Base-by-base conservation (phyloP, 805 yeast genomes). In the Suhomyces tanzawaensis region DNA sequence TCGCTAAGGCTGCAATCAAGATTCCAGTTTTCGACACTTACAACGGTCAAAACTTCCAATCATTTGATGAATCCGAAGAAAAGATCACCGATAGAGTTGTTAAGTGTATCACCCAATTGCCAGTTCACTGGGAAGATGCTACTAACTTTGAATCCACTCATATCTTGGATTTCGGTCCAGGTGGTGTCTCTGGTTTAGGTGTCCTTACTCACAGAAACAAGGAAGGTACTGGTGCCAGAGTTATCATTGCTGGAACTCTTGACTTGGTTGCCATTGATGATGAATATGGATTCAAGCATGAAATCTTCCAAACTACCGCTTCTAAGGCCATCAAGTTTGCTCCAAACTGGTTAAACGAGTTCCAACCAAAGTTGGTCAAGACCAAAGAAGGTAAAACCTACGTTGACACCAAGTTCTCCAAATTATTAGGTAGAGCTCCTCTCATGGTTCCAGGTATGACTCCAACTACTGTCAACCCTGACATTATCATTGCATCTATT, bases 391-490 rank as follows among this genome's bases (percentile, higher is more conserved):
- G 88, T 51, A 82, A 86, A 62, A 71, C 83, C 34, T 88, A 69
- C 57, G 96, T 93, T 42, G 95, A 90, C 64, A 93, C 99, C 52
- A 90, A 89, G 69, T 89, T 91, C 69, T 86, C 96, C 36, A 77
- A 90, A 62, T 76, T 93, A 53, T 69, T 93, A 47, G 95, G 97
- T 46, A 85, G 89, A 66, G 90, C 99, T 46, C 99, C 99, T 44
- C 71, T 93, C 51, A 83, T 95, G 83, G 93, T 93, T 51, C 96
- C 99, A 26, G 99, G 99, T 72, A 93, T 93, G 99, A 93, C 99
- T 28, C 99, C 99, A 60, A 80, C 95, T 30, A 93, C 99, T 22
- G 97, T 90, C 40, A 83, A 86, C 50, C 93, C 98, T 32, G 90
- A 86, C 46, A 90, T 93, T 55, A 95, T 93, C 41, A 84, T 95